Base-by-base conservation (phyloP, 352 stramenopile genomes). In the Phytophthora multivora region DNA sequence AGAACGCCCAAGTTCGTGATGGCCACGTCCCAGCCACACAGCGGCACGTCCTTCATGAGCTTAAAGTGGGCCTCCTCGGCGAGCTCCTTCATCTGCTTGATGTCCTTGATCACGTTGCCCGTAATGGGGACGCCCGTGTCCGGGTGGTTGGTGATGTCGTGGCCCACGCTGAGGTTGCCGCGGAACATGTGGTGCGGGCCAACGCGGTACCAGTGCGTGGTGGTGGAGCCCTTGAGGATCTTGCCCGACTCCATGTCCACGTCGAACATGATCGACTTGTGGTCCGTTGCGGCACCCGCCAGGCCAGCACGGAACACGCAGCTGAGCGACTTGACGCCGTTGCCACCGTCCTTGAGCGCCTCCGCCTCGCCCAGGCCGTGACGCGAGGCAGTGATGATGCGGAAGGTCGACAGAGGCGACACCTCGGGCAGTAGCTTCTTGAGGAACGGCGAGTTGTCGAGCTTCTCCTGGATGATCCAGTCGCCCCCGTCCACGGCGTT, bases 241-340 rank as follows among this genome's bases (percentile, higher is more conserved):
- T 88, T 83, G 35, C 96, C 96, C 9, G 90, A 97, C 31, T 93
- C 84, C 66, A 97, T 88, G 76, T 99, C 95, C 6, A 99, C 93
- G 74, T 99, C 96, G 62, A 99, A 99, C 69, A 99, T 91, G 65
- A 99, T 98, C 33, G 94, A 98, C 80, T 96, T 93, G 83, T 99
- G 97, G 84, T 99, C 97, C 16, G 97, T 99, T 10, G 79, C 66
- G 4, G 96, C 95, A 43, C 83, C 70, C 45, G 64, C 70, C 2
- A 90, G 65, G 16, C 83, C 83, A 4, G 83, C 83, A 25, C 83
- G 83, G 71, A 92, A 91, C 30, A 95, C 83, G 54, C 83, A 91
- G 67, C 82, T 91, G 30, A 93, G 73, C 52, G 82, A 87, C 70
- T 90, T 89, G 59, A 93, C 74, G 41, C 82, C 80, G 41, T 89